These are phyloP conservation scores for Pinus tabuliformis DNA, from an alignment of 75 land plant genomes.

Conservation along the genomic window DNA sequence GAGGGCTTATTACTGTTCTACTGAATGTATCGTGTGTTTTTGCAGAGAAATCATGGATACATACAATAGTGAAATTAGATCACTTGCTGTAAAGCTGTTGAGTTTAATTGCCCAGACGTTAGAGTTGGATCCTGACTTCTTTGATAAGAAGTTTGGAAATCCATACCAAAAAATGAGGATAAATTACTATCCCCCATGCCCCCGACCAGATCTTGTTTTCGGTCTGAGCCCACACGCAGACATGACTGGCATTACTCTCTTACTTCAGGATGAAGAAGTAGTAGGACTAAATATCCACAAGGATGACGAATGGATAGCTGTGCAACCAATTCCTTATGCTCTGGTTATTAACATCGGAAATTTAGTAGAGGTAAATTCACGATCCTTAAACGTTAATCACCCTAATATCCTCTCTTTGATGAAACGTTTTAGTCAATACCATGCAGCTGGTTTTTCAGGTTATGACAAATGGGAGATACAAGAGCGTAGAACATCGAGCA, in stretches of 20 bases:
- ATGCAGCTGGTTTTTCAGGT: background rate
- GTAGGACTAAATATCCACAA: conserved; percentile 39
- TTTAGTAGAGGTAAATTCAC: conserved; percentile 15
- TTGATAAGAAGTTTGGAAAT: conserved; percentile 28
- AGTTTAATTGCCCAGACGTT: conserved; percentile 33
- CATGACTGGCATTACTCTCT: conserved; percentile 19
- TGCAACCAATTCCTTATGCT: conserved; percentile 18
- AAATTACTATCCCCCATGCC: conserved; percentile 41
- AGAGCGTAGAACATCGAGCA: conserved; percentile 9
- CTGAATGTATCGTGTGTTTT: too few species aligned
- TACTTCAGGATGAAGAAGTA: conserved; percentile 34
- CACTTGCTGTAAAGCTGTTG: background rate
- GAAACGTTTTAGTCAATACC: too few species aligned
- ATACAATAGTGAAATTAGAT: too few species aligned
- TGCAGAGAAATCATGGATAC: too few species aligned
- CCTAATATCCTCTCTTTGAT: too few species aligned
- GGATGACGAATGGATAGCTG: conserved; percentile 25
- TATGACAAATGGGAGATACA: conserved; percentile 1
- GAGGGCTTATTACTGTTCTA: too few species aligned
- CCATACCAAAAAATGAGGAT: conserved; percentile 18
- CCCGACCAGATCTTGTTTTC: conserved; percentile 36
- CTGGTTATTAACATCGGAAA: conserved; percentile 26
- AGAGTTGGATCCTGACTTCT: conserved; percentile 23
- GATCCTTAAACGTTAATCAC: background rate
- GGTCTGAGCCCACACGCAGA: conserved; percentile 44